Evolutionary conservation across 108 stramenopile species (phyloP), one percentile per base, ranked within the genome.

Genomic region (Mediolabrus comicus): DNA sequence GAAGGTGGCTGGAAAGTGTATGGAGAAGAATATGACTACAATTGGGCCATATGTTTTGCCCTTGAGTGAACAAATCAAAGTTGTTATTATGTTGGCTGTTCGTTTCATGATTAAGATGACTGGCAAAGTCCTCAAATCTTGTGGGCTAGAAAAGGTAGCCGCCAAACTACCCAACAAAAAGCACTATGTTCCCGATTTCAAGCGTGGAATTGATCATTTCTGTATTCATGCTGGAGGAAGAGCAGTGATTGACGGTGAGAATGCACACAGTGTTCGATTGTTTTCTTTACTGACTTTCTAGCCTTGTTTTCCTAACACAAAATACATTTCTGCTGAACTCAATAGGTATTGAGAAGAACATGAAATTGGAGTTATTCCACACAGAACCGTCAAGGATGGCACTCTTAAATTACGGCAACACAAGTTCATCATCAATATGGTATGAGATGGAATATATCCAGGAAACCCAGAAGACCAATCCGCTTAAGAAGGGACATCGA

Each of bases 181-280:
- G 69, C 89, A 90, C 22, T 99, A 99, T 67, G 91, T 97, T 10
- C 98, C 98, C 19, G 96, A 99, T 79, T 99, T 99, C 84, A 97
- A 96, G 84, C 70, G 92, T 19, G 95, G 96, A 32, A 96, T 99
- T 78, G 96, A 99, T 66, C 95, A 98, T 75, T 99, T 97, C 70
- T 99, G 98, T 67, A 95, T 99, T 67, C 98, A 99, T 80, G 98
- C 98, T 39, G 98, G 98, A 29, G 97, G 97, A 35, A 83, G 97
- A 25, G 96, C 96, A 31, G 97, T 96, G 13, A 96, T 98, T 79
- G 97, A 98, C 74, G 96, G 89, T 90, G 67, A 73, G 89, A 79
- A 62, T 72, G 6, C 26, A 26, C 31, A 19, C 4, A 14, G 53
- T 53, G 8, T 61, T 71, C 14, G n/a, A 5, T 12, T 28, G 22